These are phyloP conservation scores for Cephalotrichum gorgonifer DNA, from an alignment of 2,329 filamentous ascomycete species.

Conservation along the genomic window DNA sequence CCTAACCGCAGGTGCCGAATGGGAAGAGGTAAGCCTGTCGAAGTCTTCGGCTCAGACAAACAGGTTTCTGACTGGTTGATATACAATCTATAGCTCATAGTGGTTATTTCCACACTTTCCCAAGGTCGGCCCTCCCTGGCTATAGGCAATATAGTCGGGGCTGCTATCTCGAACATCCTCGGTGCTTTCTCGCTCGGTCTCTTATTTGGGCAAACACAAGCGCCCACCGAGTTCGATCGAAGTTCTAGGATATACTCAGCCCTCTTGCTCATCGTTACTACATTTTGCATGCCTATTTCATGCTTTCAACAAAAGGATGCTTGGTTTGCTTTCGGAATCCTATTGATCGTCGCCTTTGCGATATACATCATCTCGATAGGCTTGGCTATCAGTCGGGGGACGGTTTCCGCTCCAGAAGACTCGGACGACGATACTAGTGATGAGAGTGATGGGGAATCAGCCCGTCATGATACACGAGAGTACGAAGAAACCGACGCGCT, in stretches of 20 bases:
- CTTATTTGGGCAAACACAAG: slow-evolving; percentile 22
- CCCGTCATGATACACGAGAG: too few species aligned
- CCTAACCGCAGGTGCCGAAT: slow-evolving; percentile 41
- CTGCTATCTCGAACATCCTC: slow-evolving; percentile 42
- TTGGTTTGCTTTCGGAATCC: slow-evolving; percentile 10
- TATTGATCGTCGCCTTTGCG: slow-evolving; percentile 5
- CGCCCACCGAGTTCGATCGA: slow-evolving; percentile 26
- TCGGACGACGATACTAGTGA: slow-evolving; percentile 20
- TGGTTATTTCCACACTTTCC: slow-evolving; percentile 35
- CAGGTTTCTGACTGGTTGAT: slow-evolving; percentile 8
- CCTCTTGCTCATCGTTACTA: slow-evolving; percentile 30
- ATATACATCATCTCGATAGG: slow-evolving; percentile 32
- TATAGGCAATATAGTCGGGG: slow-evolving; percentile 44
- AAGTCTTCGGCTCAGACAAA: not conserved
- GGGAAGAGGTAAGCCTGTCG: slow-evolving; percentile 41
- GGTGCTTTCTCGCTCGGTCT: slow-evolving; percentile 44
- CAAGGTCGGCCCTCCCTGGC: slow-evolving; percentile 35
- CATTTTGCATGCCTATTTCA: slow-evolving; percentile 21
- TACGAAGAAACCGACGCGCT: too few species aligned
- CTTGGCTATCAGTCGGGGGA: slow-evolving; percentile 32
- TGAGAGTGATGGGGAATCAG: slow-evolving; percentile 13
- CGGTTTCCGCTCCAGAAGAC: slow-evolving; percentile 26
- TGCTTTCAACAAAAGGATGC: slow-evolving; percentile 6
- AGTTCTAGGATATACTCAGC: slow-evolving; percentile 36
- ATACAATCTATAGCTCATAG: slow-evolving; percentile 23